Percentiles rank a stretch among this genome's conserved stretches.
Conservation (phyloP, 768 basidiomycete species). For the Tylopilus felleus region DNA sequence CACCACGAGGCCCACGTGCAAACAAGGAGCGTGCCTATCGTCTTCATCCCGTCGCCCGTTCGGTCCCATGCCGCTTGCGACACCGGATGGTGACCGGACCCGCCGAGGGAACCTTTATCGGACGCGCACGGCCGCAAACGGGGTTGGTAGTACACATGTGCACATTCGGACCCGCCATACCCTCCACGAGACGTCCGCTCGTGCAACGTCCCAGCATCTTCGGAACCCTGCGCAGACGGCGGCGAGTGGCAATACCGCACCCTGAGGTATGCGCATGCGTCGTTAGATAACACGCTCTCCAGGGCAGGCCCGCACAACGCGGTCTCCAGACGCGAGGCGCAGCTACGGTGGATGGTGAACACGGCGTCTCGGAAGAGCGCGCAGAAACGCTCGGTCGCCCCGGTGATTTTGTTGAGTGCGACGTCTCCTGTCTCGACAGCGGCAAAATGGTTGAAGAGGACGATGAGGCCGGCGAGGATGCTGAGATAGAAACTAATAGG, state of each 20-base stretch:
- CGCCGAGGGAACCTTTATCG: too few relatives aligned
- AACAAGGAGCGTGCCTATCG: neutral
- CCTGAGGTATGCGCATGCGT: neutral
- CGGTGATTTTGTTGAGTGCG: slow-evolving; percentile 20
- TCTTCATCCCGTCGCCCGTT: neutral
- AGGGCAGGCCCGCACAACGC: neutral
- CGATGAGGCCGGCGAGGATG: slow-evolving; percentile 19
- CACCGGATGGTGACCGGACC: neutral
- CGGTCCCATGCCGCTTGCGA: neutral
- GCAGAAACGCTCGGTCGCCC: slow-evolving; percentile 17
- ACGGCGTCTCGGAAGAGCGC: slow-evolving; percentile 7
- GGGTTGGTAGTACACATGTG: neutral
- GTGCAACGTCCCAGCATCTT: neutral
- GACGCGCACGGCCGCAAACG: neutral
- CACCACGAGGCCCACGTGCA: slow-evolving; percentile 1
- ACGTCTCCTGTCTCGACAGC: slow-evolving; percentile 16
- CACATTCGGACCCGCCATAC: slow-evolving; percentile 2
- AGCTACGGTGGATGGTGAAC: slow-evolving; percentile 5
- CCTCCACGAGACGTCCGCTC: neutral
- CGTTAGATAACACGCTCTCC: neutral
- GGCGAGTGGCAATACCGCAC: slow-evolving; percentile 5
- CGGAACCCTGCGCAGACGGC: neutral
- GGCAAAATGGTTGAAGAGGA: slow-evolving; percentile 15
- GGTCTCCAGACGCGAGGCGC: neutral
- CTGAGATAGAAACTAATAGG: slow-evolving; percentile 18